Conservation (phyloP, 345 rosid species). For the Diplotaxis tenuifolia region DNA sequence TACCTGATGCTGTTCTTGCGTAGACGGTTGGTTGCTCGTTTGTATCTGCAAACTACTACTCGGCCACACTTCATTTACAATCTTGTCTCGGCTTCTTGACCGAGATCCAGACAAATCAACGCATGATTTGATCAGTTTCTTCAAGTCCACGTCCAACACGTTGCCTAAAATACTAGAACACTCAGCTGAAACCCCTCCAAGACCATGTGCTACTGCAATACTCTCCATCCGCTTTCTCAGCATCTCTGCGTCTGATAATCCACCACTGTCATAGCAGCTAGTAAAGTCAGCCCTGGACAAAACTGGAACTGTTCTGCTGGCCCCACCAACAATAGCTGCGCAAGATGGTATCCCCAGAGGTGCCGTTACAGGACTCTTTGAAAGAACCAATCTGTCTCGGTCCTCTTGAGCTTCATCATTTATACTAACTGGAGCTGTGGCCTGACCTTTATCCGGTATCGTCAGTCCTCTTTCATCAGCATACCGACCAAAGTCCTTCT, state of each 20-base stretch:
- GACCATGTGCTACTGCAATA: slow-evolving; percentile 70
- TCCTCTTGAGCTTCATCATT: slow-evolving; percentile 62
- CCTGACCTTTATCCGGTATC: slow-evolving; percentile 43
- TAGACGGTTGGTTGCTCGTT: slow-evolving; percentile 39
- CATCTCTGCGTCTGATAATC: slow-evolving; percentile 58
- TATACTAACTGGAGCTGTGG: slow-evolving; percentile 31
- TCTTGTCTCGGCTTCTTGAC: slow-evolving; percentile 46
- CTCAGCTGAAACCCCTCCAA: slow-evolving; percentile 79
- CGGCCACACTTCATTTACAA: slow-evolving; percentile 59
- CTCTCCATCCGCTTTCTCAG: slow-evolving; percentile 80
- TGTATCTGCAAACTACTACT: slow-evolving; percentile 60
- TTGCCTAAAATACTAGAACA: slow-evolving; percentile 70
- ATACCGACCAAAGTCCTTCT: slow-evolving; percentile 57
- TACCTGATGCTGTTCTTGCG: slow-evolving; percentile 52
- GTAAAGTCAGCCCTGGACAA: slow-evolving; percentile 40
- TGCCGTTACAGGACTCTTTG: slow-evolving; percentile 55
- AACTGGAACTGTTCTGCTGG: slow-evolving; percentile 51
- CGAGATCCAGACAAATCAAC: slow-evolving; percentile 60
- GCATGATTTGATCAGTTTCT: slow-evolving; percentile 74
- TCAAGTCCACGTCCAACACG: slow-evolving; percentile 75
- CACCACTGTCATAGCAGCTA: slow-evolving; percentile 66
- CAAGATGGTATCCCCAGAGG: slow-evolving; percentile 81
- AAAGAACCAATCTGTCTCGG: slow-evolving; percentile 39
- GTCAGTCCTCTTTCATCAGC: slow-evolving; percentile 48
- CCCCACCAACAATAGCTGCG: slow-evolving; percentile 61